Evolutionary conservation across 2,329 filamentous ascomycete genomes (phyloP).

Genomic region (Clonostachys rhizophaga): DNA sequence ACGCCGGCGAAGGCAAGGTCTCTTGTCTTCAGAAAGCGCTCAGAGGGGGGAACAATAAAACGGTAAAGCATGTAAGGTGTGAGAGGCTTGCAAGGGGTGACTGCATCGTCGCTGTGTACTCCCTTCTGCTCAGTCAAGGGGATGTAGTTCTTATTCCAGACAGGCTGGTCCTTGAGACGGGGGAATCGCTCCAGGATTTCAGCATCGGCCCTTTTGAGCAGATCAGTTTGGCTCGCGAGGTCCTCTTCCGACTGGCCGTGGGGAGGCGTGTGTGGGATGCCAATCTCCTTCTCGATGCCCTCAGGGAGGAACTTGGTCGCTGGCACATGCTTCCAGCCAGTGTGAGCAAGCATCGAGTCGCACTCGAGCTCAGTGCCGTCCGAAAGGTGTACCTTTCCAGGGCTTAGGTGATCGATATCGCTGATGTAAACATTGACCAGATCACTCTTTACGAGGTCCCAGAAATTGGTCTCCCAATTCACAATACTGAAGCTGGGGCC

Average conservation of each 20-base stretch:
- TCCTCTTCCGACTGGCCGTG: constrained; percentile 5
- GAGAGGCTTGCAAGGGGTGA: not conserved
- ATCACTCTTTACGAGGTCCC: constrained; percentile 39
- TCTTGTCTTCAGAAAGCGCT: constrained; percentile 9
- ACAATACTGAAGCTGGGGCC: constrained; percentile 46
- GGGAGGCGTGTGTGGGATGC: not conserved
- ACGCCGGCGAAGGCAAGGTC: constrained; percentile 26
- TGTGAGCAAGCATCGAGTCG: constrained; percentile 44
- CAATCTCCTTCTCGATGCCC: constrained; percentile 4
- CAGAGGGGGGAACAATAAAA: constrained; percentile 14
- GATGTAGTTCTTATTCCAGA: constrained; percentile 10
- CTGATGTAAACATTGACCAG: constrained; percentile 40
- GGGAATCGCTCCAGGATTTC: constrained; percentile 11
- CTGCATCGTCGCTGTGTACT: not conserved
- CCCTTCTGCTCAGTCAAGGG: not conserved
- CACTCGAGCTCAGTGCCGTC: constrained; percentile 28
- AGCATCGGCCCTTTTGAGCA: constrained; percentile 8
- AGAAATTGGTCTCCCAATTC: constrained; percentile 45
- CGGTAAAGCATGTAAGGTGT: constrained; percentile 9
- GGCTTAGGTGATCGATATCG: constrained; percentile 34
- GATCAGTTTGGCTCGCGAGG: not conserved
- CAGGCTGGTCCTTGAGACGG: constrained; percentile 9
- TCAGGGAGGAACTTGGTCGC: constrained; percentile 31
- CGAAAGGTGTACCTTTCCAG: constrained; percentile 30
- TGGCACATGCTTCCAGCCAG: constrained; percentile 43